phyloP scores from a whole-genome alignment of 345 rosid genomes.

The Camelina laxa region DNA sequence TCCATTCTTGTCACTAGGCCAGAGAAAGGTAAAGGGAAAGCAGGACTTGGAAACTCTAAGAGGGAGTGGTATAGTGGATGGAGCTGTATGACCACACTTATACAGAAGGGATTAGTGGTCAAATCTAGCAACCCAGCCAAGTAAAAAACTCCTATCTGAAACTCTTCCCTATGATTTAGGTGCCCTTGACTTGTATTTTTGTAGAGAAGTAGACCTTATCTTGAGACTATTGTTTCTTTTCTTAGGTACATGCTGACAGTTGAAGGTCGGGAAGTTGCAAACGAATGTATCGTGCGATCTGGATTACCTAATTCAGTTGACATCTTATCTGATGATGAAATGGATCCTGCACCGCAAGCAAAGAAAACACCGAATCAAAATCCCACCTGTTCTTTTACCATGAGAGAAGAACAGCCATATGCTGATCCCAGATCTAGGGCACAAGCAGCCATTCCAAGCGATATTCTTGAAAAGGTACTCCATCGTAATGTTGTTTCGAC shows the following conservation, averaged over 20 bases:
- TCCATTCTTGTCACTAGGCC: slow-evolving; percentile 56
- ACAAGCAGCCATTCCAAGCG: slow-evolving; percentile 33
- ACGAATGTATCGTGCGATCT: slow-evolving; percentile 72
- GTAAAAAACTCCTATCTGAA: slow-evolving; percentile 46
- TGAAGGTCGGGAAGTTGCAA: slow-evolving; percentile 78
- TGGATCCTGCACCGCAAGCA: slow-evolving; percentile 42
- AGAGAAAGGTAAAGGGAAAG: slow-evolving; percentile 80
- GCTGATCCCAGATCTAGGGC: slow-evolving; percentile 16
- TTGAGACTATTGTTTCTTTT: slow-evolving; percentile 1
- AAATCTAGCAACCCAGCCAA: slow-evolving; percentile 95
- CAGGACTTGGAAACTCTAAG: slow-evolving; percentile 69
- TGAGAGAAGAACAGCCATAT: slow-evolving; percentile 33
- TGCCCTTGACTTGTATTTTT: slow-evolving; percentile 14
- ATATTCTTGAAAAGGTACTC: slow-evolving; percentile 42
- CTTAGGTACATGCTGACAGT: slow-evolving; percentile 84
- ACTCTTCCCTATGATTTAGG: slow-evolving; percentile 5
- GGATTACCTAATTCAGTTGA: slow-evolving; percentile 56
- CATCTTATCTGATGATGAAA: slow-evolving; percentile 43
- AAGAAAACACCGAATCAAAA: slow-evolving; percentile 39
- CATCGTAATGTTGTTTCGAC: neutral
- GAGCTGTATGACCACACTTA: slow-evolving; percentile 88
- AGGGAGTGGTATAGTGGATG: slow-evolving; percentile 95
- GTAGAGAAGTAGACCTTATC: slow-evolving; percentile 23
- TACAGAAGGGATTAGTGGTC: slow-evolving; percentile 81
- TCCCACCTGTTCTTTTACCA: slow-evolving; percentile 28